Conservation (phyloP, 2,329 filamentous ascomycete species). For the Cordyceps javanica region DNA sequence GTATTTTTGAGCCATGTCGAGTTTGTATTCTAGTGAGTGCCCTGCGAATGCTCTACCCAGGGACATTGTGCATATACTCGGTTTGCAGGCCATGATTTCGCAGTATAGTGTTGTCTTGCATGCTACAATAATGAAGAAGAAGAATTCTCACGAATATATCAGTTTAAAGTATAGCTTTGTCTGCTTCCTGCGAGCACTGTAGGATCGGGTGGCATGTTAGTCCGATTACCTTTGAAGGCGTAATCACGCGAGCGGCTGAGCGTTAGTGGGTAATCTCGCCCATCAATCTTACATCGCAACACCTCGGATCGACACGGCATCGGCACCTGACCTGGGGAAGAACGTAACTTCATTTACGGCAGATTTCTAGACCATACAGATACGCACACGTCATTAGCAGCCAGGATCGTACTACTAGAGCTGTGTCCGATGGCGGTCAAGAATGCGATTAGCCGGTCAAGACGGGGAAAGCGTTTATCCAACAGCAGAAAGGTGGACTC, state of each 20-base stretch:
- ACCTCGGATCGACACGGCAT: too few species aligned
- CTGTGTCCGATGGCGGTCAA: not conserved
- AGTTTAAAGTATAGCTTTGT: not conserved
- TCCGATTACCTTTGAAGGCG: too few species aligned
- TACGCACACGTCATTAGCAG: not conserved
- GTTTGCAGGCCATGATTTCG: conserved; percentile 27
- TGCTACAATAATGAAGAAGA: not conserved
- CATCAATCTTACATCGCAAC: too few species aligned
- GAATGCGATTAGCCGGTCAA: not conserved
- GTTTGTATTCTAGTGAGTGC: conserved; percentile 60
- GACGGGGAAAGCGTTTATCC: not conserved
- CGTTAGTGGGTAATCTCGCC: too few species aligned
- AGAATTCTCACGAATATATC: not conserved
- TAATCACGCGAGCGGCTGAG: too few species aligned
- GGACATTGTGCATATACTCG: conserved; percentile 71
- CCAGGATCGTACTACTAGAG: not conserved
- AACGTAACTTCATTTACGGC: too few species aligned
- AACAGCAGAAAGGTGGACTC: not conserved
- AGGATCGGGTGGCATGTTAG: too few species aligned
- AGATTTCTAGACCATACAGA: not conserved
- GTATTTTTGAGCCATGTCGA: conserved; percentile 59
- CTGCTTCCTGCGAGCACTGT: too few species aligned
- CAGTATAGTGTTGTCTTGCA: not conserved
- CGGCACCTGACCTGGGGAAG: too few species aligned
- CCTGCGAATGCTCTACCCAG: conserved; percentile 64